A percentile compares a stretch with the other conserved stretches of the same genome.
phyloP scores from a whole-genome alignment of 495 filamentous ascomycete species.

The Penicillium pancosmium region DNA sequence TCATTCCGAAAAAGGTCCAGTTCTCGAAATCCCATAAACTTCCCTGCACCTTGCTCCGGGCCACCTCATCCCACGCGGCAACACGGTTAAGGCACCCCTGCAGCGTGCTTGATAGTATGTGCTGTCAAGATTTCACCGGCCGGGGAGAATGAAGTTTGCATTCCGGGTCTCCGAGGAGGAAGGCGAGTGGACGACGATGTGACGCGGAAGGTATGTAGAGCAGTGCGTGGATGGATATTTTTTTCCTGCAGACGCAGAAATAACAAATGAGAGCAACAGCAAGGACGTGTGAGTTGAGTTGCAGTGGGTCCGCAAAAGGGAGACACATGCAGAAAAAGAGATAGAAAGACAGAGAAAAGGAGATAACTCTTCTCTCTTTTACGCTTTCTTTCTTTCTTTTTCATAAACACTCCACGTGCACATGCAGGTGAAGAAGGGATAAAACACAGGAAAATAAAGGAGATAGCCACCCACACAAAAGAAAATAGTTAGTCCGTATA shows the following conservation, averaged over 20 bases:
- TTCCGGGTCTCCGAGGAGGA: slow-evolving; percentile 11
- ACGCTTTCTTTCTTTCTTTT: not conserved
- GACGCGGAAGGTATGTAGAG: slow-evolving; percentile 10
- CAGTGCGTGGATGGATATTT: slow-evolving; percentile 10
- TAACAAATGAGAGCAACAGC: slow-evolving; percentile 19
- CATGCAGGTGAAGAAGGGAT: slow-evolving; percentile 9
- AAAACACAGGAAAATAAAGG: slow-evolving; percentile 26
- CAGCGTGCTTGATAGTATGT: slow-evolving; percentile 5
- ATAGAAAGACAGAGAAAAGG: slow-evolving; percentile 15
- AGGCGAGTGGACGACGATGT: slow-evolving; percentile 4
- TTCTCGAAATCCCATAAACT: not conserved
- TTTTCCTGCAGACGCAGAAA: slow-evolving; percentile 17
- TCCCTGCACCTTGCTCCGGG: not conserved
- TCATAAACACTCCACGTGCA: not conserved
- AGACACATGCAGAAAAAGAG: slow-evolving; percentile 9
- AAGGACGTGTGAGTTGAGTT: slow-evolving; percentile 12
- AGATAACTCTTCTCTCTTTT: not conserved
- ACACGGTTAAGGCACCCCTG: slow-evolving; percentile 9
- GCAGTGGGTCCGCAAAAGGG: slow-evolving; percentile 9
- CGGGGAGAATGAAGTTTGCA: slow-evolving; percentile 4
- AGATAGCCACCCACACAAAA: slow-evolving; percentile 33
- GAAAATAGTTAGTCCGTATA: slow-evolving; percentile 14
- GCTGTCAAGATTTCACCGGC: slow-evolving; percentile 16
- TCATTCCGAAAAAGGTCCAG: not conserved
- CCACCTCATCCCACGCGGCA: not conserved